These are phyloP conservation scores for Zelonia costaricensis DNA, from an alignment of 208 protist genomes.

Conservation along the genomic window DNA sequence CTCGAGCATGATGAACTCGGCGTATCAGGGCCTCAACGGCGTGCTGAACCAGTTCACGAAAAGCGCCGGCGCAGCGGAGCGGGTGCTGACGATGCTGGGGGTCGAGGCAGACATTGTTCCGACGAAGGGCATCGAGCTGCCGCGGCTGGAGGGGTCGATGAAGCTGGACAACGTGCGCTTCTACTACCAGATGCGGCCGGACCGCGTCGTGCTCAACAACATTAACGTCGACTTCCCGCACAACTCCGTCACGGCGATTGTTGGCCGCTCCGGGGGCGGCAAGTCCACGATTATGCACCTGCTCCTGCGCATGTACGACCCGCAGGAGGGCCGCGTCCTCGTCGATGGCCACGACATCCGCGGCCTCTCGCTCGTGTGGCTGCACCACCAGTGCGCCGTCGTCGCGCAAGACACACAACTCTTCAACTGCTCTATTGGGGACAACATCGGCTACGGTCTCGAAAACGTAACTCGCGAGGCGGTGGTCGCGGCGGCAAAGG, in stretches of 20 bases:
- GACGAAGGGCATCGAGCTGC: constrained; percentile 24
- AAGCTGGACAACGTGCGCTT: constrained; percentile 46
- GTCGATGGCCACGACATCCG: constrained; percentile 38
- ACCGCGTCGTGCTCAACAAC: constrained; percentile 21
- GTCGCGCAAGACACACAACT: constrained; percentile 98
- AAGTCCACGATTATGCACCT: constrained; percentile 77
- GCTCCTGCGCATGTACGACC: constrained; percentile 75
- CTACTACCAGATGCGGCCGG: constrained; percentile 30
- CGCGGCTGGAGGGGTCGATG: constrained; percentile 38
- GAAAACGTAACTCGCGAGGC: constrained; percentile 28
- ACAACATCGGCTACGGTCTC: constrained; percentile 66
- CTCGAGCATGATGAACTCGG: constrained; percentile 47
- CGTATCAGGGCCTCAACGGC: constrained; percentile 45
- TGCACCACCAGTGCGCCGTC: constrained; percentile 88
- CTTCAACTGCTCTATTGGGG: constrained; percentile 92
- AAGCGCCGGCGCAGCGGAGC: constrained; percentile 52
- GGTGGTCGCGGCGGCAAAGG: constrained; percentile 36
- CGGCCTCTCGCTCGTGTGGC: constrained; percentile 34
- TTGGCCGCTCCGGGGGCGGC: constrained; percentile 75
- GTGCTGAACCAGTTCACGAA: constrained; percentile 45
- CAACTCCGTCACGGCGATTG: constrained; percentile 47
- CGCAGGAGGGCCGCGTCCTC: constrained; percentile 40
- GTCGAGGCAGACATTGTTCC: constrained; percentile 32
- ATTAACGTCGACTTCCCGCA: constrained; percentile 25
- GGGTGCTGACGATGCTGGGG: constrained; percentile 51